A percentile compares a stretch with the other conserved stretches of the same genome.
Evolutionary conservation across 495 filamentous ascomycete species (phyloP).

Genomic region (Clohesyomyces aquaticus): DNA sequence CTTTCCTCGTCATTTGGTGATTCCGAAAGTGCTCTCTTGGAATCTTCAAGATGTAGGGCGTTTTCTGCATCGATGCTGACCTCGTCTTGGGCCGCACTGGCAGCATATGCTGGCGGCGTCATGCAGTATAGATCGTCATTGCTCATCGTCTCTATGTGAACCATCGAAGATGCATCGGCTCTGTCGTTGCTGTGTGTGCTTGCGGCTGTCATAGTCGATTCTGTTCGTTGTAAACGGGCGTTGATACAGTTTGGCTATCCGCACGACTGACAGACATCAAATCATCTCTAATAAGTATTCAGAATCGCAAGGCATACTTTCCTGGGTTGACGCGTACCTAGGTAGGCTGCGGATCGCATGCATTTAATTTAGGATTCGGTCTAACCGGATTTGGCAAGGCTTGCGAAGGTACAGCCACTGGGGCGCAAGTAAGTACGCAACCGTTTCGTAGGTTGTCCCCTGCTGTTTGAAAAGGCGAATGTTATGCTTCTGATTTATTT

Average conservation of each 20-base stretch:
- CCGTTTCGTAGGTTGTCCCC: too few relatives aligned
- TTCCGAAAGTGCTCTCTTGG: too few relatives aligned
- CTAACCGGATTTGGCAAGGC: neutral
- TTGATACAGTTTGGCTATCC: neutral
- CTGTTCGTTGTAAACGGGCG: neutral
- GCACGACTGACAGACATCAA: neutral
- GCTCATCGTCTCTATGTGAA: constrained; percentile 9
- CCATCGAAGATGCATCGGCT: constrained; percentile 12
- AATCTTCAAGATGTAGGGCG: neutral
- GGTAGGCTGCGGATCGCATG: neutral
- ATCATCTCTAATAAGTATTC: neutral
- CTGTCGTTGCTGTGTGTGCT: neutral
- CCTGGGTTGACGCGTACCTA: neutral
- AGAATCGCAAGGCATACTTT: neutral
- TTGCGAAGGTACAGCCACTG: neutral
- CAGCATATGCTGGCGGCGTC: constrained; percentile 21
- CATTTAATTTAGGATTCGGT: neutral
- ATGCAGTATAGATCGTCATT: constrained; percentile 19
- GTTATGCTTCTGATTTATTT: too few relatives aligned
- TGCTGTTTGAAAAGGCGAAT: too few relatives aligned
- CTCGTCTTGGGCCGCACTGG: constrained; percentile 10
- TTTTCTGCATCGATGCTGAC: constrained; percentile 15
- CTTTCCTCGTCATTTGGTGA: too few relatives aligned
- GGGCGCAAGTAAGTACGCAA: too few relatives aligned
- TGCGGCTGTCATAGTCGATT: neutral